These are phyloP conservation scores for Orychophragmus violaceus DNA, from an alignment of 345 rosid species.

Conservation along the genomic window DNA sequence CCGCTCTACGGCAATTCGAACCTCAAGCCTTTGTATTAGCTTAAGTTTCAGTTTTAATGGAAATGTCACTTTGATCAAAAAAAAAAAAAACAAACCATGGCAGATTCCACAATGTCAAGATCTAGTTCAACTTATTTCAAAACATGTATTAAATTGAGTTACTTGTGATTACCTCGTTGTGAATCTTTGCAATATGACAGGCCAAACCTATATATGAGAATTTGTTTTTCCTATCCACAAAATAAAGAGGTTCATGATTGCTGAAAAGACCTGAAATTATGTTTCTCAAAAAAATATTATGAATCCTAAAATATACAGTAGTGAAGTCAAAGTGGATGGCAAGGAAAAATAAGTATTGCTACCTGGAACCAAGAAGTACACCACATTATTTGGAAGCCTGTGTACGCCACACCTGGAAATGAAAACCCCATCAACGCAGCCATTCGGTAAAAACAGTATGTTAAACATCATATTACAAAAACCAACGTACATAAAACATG, in stretches of 20 bases:
- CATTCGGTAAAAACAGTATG: constrained; percentile 20
- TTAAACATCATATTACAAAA: constrained; percentile 5
- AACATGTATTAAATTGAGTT: neutral
- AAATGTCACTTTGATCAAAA: too few species aligned
- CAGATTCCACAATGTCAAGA: too few species aligned
- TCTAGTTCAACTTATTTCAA: too few species aligned
- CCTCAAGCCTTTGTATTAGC: too few species aligned
- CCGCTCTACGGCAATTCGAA: too few species aligned
- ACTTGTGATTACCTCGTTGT: constrained; percentile 65
- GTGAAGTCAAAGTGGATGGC: neutral
- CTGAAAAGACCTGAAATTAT: constrained; percentile 79
- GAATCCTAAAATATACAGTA: neutral
- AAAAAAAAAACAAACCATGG: too few species aligned
- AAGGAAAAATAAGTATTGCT: constrained; percentile 24
- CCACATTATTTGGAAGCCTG: constrained; percentile 70
- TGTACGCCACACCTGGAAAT: constrained; percentile 86
- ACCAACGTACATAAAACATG: constrained; percentile 1
- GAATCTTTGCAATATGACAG: constrained; percentile 98
- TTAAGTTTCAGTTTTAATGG: too few species aligned
- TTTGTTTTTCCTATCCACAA: constrained; percentile 68
- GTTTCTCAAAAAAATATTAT: neutral
- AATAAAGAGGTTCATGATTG: constrained; percentile 95
- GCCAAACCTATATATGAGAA: constrained; percentile 90
- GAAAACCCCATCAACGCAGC: constrained; percentile 26
- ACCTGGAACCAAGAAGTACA: constrained; percentile 94